Percentiles rank a stretch among this genome's conserved stretches.
phyloP scores from a whole-genome alignment of 176 grass and related monocot genomes.

The Coix lacrymajobi region DNA sequence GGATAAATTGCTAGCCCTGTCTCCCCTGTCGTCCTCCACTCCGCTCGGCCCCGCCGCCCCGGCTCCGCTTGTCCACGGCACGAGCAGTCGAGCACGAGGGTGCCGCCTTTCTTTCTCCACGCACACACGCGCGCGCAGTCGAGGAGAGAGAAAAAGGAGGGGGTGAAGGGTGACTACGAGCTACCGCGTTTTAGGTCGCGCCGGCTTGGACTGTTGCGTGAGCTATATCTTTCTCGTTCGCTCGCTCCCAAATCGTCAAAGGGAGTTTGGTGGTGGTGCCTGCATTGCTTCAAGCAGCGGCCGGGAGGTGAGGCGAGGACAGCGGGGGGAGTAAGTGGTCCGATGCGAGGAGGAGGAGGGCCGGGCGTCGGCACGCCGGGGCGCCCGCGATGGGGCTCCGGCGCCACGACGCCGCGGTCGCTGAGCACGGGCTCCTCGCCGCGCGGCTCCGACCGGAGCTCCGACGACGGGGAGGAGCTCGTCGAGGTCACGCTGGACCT shows the following conservation, averaged over 20 bases:
- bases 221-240: neutral
- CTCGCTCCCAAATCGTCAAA: slow-evolving; percentile 12
- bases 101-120: neutral
- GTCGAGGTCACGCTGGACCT: slow-evolving; percentile 93
- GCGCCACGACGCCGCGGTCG: slow-evolving; percentile 47
- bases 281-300: neutral
- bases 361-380: slow-evolving; percentile 15
- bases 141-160: neutral
- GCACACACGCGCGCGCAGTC: neutral
- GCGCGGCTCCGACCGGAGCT: slow-evolving; percentile 44
- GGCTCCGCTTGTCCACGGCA: neutral
- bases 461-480: slow-evolving; percentile 66
- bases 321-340: neutral
- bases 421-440: slow-evolving; percentile 53
- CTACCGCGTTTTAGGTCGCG: slow-evolving; percentile 32
- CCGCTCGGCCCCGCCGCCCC: neutral
- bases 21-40: neutral
- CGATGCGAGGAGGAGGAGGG: slow-evolving; percentile 26
- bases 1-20: slow-evolving; percentile 13
- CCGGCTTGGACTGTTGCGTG: slow-evolving; percentile 32
- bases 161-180: neutral
- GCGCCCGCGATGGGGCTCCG: slow-evolving; percentile 43
- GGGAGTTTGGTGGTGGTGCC: slow-evolving; percentile 20
- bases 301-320: neutral
- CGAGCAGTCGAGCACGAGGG: neutral